Base-by-base conservation (phyloP, 305 asterid species). In the Nicotiana rustica region DNA sequence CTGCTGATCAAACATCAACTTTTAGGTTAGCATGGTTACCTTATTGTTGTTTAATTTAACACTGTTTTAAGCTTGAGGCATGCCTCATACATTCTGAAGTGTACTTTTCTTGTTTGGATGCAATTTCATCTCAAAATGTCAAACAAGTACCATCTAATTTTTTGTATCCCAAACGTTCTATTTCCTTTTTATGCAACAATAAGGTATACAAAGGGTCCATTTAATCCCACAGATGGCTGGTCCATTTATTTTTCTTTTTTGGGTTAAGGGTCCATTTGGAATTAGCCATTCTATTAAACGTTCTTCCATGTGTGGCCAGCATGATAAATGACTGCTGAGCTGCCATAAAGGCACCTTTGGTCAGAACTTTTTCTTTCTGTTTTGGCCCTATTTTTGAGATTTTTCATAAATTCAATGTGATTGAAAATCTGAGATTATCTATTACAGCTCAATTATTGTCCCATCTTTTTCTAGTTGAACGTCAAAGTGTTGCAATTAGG, bases 401-500 rank as follows among this genome's bases (percentile, higher is more conserved):
- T 55, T 38, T 55, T 55, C 18, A 55, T 55, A 55, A 55, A 55
- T 55, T 55, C 60, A 55, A 5, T 6, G n/a, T 13, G 60, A 55
- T 55, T 55, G 60, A 12, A 55, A 3, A 12, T 55, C 60, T 55
- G 60, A 55, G 6, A 12, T 55, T 55, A 55, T 55, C n/a, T 55
- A 55, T 14, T 55, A 55, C 60, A 13, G 17, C 18, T 55, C 57
- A 55, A 76, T 41, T 83, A 15, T 55, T 55, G n/a, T 57, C 17
- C 14, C 55, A 44, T 71, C 25, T 41, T 17, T 77, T 88, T 77
- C 62, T 92, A 94, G 97, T 93, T 81, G 93, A 90, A 86, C 90
- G 91, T 69, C 97, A 90, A 86, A 82, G 85, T 70, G 90, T 91
- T 79, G 93, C 98, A 85, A 90, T 92, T 82, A 91, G 92, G 90